These are phyloP conservation scores for Suillus subaureus DNA, from an alignment of 768 basidiomycete genomes.

Conservation along the genomic window DNA sequence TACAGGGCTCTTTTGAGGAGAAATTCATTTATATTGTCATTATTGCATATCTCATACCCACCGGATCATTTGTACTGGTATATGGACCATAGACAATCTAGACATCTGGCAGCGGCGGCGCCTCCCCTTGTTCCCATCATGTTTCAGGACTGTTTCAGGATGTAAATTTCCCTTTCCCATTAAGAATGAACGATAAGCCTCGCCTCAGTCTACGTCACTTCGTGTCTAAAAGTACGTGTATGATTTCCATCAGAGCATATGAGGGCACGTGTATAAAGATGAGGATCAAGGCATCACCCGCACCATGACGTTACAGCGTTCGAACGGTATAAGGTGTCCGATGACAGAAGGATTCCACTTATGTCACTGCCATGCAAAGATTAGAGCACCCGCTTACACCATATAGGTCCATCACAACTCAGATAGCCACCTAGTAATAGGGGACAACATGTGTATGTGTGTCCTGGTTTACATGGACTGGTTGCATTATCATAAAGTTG, in stretches of 20 bases:
- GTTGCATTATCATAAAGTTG: neutral
- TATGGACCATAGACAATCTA: slow-evolving; percentile 1
- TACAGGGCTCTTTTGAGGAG: neutral
- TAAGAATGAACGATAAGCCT: neutral
- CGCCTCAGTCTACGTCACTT: neutral
- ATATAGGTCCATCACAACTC: neutral
- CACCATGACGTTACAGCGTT: neutral
- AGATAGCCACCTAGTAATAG: neutral
- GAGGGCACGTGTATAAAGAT: neutral
- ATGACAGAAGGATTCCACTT: neutral
- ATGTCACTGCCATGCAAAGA: neutral
- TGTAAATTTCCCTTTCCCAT: neutral
- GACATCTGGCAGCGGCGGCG: neutral
- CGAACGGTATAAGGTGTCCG: neutral
- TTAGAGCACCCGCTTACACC: neutral
- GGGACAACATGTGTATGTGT: neutral
- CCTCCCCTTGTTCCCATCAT: neutral
- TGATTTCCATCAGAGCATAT: neutral
- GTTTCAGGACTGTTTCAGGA: neutral
- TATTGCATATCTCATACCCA: slow-evolving; percentile 11
- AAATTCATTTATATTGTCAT: slow-evolving; percentile 20
- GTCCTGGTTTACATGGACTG: neutral
- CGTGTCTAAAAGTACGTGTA: neutral
- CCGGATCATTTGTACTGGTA: slow-evolving; percentile 2
- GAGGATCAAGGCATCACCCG: neutral